Evolutionary conservation across 345 rosid species (phyloP).

Genomic region (Gossypioides kirkii): DNA sequence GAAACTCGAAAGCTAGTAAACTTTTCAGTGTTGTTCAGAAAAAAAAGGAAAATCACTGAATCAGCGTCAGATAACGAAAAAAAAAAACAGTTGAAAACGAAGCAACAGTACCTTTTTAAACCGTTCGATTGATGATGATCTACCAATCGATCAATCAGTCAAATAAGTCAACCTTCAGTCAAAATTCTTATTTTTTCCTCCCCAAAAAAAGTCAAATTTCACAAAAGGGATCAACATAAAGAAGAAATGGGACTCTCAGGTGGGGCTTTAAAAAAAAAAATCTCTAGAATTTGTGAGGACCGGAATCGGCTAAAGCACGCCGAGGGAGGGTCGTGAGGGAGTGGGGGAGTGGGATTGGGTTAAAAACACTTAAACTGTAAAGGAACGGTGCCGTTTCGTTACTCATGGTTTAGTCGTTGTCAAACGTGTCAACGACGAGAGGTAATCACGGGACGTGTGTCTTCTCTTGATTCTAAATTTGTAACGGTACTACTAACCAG

Average conservation of each 20-base stretch:
- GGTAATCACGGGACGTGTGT: slow-evolving; percentile 7
- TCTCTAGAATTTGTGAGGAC: slow-evolving; percentile 1
- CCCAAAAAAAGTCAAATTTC: no score
- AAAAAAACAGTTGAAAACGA: neutral
- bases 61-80: neutral
- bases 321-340: neutral
- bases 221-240: neutral
- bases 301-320: slow-evolving; percentile 8
- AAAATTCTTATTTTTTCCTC: neutral
- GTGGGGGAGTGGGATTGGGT: neutral
- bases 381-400: neutral
- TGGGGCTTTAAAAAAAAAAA: no score
- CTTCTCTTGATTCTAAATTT: neutral
- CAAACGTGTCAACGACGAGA: slow-evolving; percentile 7
- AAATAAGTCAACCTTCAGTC: neutral
- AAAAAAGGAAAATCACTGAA: neutral
- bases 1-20: neutral
- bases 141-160: slow-evolving; percentile 8
- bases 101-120: neutral
- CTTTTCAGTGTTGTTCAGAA: neutral
- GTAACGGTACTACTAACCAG: no score
- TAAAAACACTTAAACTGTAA: neutral
- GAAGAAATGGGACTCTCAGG: neutral
- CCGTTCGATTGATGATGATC: slow-evolving; percentile 7
- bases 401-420: neutral